Base-by-base conservation (phyloP, 2,329 filamentous ascomycete genomes). In the Colletotrichum lindemuthianum region DNA sequence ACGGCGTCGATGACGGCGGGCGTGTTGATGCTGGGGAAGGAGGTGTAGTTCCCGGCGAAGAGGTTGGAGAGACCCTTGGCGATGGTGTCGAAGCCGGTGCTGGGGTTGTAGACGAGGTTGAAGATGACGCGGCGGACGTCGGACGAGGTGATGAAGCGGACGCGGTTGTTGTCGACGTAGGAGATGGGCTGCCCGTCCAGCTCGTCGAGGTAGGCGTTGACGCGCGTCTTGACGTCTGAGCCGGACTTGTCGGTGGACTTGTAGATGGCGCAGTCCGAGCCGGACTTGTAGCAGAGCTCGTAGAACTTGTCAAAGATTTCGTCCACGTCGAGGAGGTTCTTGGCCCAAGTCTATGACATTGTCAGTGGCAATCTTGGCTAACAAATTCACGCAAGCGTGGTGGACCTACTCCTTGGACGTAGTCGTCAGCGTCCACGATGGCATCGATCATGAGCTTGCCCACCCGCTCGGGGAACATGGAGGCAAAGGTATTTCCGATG, bases 241-340 rank as follows among this genome's bases (percentile, higher is more conserved):
- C 68, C 59, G 8, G 68, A 70, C 2, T 61, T 64, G 69, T 80
- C 78, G 7, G 50, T 40, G 0, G 44, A 1, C 1, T 61, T 60
- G 57, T 65, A 64, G 1, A 79, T 70, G 9, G 75, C 63, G 53
- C 78, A 80, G 0, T 52, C 39, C 2, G 64, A 36, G 0, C 74
- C 72, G 6, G 69, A 74, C 2, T 69, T 63, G 67, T 72, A 78
- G 64, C 79, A 81, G 9, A 72, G 69, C 8, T 72, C 63, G 65
- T 74, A 78, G 57, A 81, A 75, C 37, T 68, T 58, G 24, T 73
- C 70, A n/a, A 75, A 67, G 12, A 76, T 69, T 6, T 73, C 64
- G 8, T 81, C 75, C 0, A 76, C 73, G 58, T 82, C 79, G 36
- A 70, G 66, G 1, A 77, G 69, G 68, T 76, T 78, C 36, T 67